Base-by-base conservation (phyloP, 257 asterid genomes). In the Solanum stenotomum region DNA sequence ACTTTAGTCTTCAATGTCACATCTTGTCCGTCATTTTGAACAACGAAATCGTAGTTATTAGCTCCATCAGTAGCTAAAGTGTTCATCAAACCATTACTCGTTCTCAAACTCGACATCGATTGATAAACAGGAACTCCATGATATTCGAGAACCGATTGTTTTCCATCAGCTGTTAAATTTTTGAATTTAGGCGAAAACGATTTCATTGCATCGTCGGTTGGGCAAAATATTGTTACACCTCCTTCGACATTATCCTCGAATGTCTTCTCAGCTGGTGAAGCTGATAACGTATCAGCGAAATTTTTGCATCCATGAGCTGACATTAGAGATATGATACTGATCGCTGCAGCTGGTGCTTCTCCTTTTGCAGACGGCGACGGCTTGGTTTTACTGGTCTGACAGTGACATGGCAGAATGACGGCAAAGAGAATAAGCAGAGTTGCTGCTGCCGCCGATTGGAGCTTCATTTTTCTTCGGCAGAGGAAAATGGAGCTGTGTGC, bases 171-270 rank as follows among this genome's bases (percentile, higher is more conserved):
- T 10, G 90, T 93, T 14, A 95, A 70, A 33, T 95, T 94, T 23
- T 91, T 94, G 86, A 23, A 94, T 71, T 90, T 91, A 0, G 98
- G 98, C 33, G 91, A 86, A 46, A 91, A 92, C 0, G 16, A 44
- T 82, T 90, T 94, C 95, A 95, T 94, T 1, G 96, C 96, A 65
- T 90, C 96, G 71, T 95, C 98, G 1, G 92, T 91, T 10, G 98
- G 97, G 89, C 98, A 95, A 88, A 97, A 97, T 23, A 95, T 86
- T 0, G 99, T 97, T 7, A 97, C 75, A 2, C 99, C 98, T 1
- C 93, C 95, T 34, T 90, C 90, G 0, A 94, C 89, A 89, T 89
- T 94, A 0, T 90, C 89, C 0, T 91, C 56, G 76, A 93, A 94
- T 1, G 91, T 91, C 2, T 92, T 95, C 3, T 88, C 96, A 1